Evolutionary conservation across 129 eudicot genomes (phyloP).

Genomic region (Sambucus nigra): DNA sequence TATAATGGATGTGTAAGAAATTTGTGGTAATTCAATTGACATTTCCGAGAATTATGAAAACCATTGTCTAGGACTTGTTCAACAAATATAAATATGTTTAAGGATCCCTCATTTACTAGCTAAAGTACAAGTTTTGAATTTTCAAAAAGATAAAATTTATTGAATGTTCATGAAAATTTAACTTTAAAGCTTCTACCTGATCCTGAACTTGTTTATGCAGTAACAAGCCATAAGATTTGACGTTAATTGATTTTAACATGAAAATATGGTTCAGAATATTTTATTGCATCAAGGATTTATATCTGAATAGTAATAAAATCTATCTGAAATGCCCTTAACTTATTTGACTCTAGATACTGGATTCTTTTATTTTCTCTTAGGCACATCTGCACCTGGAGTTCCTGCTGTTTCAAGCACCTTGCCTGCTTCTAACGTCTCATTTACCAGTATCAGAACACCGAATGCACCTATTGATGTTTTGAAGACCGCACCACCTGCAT

Average conservation of each 20-base stretch:
- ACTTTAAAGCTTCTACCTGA: too few relatives aligned
- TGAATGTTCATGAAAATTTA: too few relatives aligned
- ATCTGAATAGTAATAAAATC: not conserved
- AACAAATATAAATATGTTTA: not conserved
- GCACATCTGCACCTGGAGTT: slow-evolving; percentile 31
- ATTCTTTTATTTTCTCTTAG: slow-evolving; percentile 23
- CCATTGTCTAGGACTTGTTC: not conserved
- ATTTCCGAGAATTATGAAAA: not conserved
- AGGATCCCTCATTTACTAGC: not conserved
- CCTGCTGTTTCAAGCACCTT: slow-evolving; percentile 28
- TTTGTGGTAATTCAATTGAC: not conserved
- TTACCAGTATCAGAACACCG: slow-evolving; percentile 35
- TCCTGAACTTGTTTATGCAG: too few relatives aligned
- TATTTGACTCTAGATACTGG: not conserved
- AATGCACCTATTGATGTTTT: slow-evolving; percentile 32
- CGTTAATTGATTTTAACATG: not conserved
- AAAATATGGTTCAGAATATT: not conserved
- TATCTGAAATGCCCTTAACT: not conserved
- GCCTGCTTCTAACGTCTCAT: slow-evolving; percentile 23
- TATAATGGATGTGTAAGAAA: not conserved
- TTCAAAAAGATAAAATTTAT: too few relatives aligned
- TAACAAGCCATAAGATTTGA: too few relatives aligned
- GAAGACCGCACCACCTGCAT: slow-evolving; percentile 62
- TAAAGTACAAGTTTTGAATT: too few relatives aligned
- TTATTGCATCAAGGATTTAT: not conserved